Base-by-base conservation (phyloP, 306 rosid species). In the Casuarina cunninghamiana region DNA sequence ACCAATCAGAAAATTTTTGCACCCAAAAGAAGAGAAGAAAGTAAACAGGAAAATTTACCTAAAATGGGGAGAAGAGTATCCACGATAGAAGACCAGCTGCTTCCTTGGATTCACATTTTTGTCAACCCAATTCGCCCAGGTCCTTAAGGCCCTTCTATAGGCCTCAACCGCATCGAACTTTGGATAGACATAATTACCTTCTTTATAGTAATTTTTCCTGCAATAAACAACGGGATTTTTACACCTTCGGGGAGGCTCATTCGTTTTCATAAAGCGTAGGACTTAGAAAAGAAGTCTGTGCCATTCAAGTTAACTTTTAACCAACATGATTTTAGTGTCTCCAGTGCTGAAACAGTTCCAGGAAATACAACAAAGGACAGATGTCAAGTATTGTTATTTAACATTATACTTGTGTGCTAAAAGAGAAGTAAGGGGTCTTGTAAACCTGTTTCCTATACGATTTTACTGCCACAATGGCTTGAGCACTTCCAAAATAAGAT, bases 31-130 rank as follows among this genome's bases (percentile, higher is more conserved):
- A 13, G 69, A 62, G 78, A 48, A 44, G 69, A 41, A 53, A 21
- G 55, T 66, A 42, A 60, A 74, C 53, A 69, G 48, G 35, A 57
- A 50, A 46, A 81, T 42, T 15, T 82, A 95, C 98, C 98, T 87
- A 89, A 96, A 96, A 91, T 96, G 99, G 44, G 98, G 90, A 62
- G 93, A 78, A 50, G 98, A 96, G 85, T 96, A 96, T 58, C 99
- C 99, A 11, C 99, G 95, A 75, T 96, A 93, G 86, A 93, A 88
- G 66, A 96, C 91, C 71, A 85, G 74, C 84, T 93, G 94, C 73
- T 86, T 90, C 75, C 58, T 66, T 42, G 97, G 97, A 79, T 91
- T 83, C 80, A 93, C 86, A 73, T 93, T 91, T 43, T 53, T 26
- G 58, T 93, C 97, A 19, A 96, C 83, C 99, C 97, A 96, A 21